phyloP scores from a whole-genome alignment of 2,329 filamentous ascomycete genomes.

The Decorospora gaudefroyi region DNA sequence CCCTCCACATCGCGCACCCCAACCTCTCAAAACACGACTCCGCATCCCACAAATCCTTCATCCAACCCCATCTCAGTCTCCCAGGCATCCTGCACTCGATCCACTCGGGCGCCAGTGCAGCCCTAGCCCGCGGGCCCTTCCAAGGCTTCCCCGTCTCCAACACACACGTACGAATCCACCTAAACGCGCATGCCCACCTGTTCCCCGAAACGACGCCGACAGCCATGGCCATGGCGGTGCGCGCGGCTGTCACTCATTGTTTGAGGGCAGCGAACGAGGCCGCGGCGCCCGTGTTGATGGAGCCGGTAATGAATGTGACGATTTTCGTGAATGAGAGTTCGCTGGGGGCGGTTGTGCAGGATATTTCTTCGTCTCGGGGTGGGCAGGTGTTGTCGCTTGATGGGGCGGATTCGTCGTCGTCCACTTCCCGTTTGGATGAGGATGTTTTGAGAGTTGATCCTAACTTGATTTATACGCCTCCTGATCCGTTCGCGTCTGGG shows the following conservation, averaged over 20 bases:
- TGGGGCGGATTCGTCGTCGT: slow-evolving; percentile 18
- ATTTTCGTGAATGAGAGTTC: slow-evolving; percentile 83
- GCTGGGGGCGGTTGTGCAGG: slow-evolving; percentile 81
- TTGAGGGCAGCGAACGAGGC: slow-evolving; percentile 65
- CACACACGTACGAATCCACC: slow-evolving; percentile 69
- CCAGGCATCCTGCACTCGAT: slow-evolving; percentile 60
- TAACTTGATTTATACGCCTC: slow-evolving; percentile 79
- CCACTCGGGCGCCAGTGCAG: slow-evolving; percentile 79
- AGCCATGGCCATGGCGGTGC: slow-evolving; percentile 69
- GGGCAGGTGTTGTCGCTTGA: slow-evolving; percentile 74
- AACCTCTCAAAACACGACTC: slow-evolving; percentile 51
- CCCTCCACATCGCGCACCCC: slow-evolving; percentile 62
- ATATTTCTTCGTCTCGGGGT: slow-evolving; percentile 74
- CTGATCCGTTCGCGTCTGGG: slow-evolving; percentile 72
- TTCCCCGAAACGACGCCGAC: slow-evolving; percentile 70
- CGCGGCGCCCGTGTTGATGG: slow-evolving; percentile 70
- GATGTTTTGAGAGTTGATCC: slow-evolving; percentile 64
- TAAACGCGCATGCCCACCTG: slow-evolving; percentile 68
- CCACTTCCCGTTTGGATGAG: slow-evolving; percentile 14
- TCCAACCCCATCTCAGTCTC: slow-evolving; percentile 60
- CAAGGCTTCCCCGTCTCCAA: slow-evolving; percentile 80
- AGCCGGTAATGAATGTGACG: slow-evolving; percentile 89
- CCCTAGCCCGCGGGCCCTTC: slow-evolving; percentile 80
- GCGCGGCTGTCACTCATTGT: slow-evolving; percentile 65
- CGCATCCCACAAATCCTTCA: slow-evolving; percentile 49